A percentile compares a stretch with the other conserved stretches of the same genome.
Evolutionary conservation across 2,329 filamentous ascomycete species (phyloP).

Genomic region (Aspergillus transmontanensis): DNA sequence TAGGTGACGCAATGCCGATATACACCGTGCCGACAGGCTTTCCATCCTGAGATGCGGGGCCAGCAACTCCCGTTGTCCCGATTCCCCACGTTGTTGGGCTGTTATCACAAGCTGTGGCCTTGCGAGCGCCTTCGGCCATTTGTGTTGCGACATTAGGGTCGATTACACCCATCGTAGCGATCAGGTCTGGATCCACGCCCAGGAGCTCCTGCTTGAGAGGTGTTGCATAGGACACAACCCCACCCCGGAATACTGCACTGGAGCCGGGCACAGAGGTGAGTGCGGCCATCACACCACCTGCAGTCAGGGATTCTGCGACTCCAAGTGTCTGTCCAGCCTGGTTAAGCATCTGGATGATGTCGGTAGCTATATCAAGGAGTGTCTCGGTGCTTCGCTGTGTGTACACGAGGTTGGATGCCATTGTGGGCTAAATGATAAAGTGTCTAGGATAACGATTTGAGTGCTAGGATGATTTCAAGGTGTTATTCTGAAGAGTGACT

Average conservation of each 20-base stretch:
- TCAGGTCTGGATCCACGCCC: background rate
- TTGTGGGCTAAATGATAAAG: background rate
- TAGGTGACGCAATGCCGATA: background rate
- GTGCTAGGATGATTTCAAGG: background rate
- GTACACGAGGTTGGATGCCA: background rate
- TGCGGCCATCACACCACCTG: background rate
- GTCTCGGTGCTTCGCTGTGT: background rate
- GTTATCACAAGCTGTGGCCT: background rate
- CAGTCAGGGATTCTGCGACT: background rate
- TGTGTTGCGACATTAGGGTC: background rate
- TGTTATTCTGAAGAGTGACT: background rate
- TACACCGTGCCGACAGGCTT: background rate
- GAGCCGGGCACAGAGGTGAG: background rate
- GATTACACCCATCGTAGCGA: background rate
- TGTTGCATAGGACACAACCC: background rate
- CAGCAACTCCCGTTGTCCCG: background rate
- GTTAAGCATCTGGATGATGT: background rate
- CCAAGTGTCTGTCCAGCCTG: background rate
- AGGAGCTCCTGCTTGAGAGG: background rate
- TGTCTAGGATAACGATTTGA: background rate
- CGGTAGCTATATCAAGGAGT: background rate
- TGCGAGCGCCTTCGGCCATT: background rate
- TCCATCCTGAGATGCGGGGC: background rate
- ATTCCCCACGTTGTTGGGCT: background rate
- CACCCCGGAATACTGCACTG: background rate